These are phyloP conservation scores for Cardiospermum halicacabum DNA, from an alignment of 345 rosid genomes.

Conservation along the genomic window DNA sequence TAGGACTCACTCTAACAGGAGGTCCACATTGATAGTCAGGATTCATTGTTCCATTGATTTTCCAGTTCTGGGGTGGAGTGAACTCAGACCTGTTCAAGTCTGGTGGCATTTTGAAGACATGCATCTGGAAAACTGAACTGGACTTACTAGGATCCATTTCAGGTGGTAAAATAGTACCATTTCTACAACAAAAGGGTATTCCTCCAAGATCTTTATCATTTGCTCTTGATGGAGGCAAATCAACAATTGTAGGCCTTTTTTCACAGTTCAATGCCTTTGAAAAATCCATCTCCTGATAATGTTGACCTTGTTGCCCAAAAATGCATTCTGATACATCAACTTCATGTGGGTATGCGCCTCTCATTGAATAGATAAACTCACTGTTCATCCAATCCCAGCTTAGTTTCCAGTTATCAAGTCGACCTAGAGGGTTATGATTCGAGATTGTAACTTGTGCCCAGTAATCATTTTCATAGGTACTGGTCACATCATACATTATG, in stretches of 20 bases:
- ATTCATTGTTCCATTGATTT: conserved; percentile 64
- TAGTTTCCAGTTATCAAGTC: conserved; percentile 87
- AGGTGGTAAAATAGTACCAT: conserved; percentile 77
- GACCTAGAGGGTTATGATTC: conserved; percentile 84
- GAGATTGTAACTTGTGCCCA: conserved; percentile 76
- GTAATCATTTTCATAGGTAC: conserved; percentile 60
- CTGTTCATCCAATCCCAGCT: conserved; percentile 88
- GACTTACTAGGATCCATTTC: conserved; percentile 75
- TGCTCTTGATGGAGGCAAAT: conserved; percentile 72
- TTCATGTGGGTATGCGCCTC: conserved; percentile 76
- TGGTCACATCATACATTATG: conserved; percentile 80
- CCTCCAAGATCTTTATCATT: conserved; percentile 61
- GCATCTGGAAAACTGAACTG: conserved; percentile 67
- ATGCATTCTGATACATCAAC: conserved; percentile 77
- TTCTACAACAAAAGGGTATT: conserved; percentile 75
- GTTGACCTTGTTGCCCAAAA: conserved; percentile 60
- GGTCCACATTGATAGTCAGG: conserved; percentile 79
- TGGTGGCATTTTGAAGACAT: conserved; percentile 93
- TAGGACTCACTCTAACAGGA: conserved; percentile 69
- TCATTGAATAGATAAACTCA: conserved; percentile 75
- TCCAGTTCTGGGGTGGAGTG: conserved; percentile 77
- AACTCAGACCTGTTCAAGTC: conserved; percentile 58
- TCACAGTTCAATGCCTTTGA: conserved; percentile 68
- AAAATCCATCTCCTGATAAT: conserved; percentile 53
- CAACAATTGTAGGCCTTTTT: conserved; percentile 73